phyloP scores from a whole-genome alignment of 306 rosid species.

The Nissolia schottii region DNA sequence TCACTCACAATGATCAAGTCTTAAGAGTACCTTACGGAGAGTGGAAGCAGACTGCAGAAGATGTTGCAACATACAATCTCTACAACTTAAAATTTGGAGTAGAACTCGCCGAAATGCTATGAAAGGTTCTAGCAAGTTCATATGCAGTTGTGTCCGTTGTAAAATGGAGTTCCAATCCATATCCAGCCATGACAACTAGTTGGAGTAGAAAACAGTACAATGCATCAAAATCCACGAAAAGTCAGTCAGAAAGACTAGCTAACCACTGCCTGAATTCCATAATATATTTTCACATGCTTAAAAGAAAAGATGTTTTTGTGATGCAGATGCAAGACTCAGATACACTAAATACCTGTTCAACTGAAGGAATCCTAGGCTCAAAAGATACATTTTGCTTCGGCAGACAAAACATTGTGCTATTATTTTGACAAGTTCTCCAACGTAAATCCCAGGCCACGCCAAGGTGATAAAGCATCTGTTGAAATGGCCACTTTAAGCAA shows the following conservation, averaged over 20 bases:
- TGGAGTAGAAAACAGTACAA: conserved; percentile 14
- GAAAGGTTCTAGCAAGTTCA: conserved; percentile 89
- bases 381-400: conserved; percentile 43
- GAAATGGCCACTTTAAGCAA: conserved; percentile 10
- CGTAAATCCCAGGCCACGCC: conserved; percentile 89
- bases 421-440: conserved; percentile 50
- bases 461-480: conserved; percentile 81
- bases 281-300: not conserved
- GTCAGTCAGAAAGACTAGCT: not conserved
- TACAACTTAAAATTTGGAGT: conserved; percentile 70
- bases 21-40: conserved; percentile 69
- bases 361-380: conserved; percentile 63
- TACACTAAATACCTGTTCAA: conserved; percentile 57
- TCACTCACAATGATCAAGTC: not conserved
- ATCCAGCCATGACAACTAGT: conserved; percentile 69
- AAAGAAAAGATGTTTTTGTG: not conserved
- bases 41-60: conserved; percentile 83
- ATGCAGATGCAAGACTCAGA: not conserved
- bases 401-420: conserved; percentile 18
- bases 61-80: conserved; percentile 59
- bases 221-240: conserved; percentile 15
- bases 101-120: conserved; percentile 84
- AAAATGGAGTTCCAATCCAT: conserved; percentile 72
- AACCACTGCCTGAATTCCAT: not conserved
- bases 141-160: conserved; percentile 72